Conservation (phyloP, 2,329 filamentous ascomycete genomes). For the Geosmithia putterillii region DNA sequence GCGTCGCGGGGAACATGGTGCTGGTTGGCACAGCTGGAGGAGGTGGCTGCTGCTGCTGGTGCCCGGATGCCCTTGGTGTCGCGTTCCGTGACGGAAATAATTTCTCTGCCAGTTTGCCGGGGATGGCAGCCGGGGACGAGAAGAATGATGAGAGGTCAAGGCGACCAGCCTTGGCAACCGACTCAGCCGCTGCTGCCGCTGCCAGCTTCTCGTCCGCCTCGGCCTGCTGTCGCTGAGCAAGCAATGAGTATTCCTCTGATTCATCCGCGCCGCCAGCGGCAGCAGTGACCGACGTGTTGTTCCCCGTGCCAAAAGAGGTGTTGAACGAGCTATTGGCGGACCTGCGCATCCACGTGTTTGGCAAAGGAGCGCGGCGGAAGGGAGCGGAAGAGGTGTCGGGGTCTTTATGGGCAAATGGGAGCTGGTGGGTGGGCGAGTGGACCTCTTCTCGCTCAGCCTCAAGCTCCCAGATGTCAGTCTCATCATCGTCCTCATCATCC, state of each 20-base stretch:
- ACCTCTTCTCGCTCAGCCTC: slow-evolving; percentile 39
- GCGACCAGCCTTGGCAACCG: slow-evolving; percentile 15
- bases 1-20: slow-evolving; percentile 23
- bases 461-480: slow-evolving; percentile 43
- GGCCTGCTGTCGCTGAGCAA: slow-evolving; percentile 17
- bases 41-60: not conserved
- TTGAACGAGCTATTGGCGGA: not conserved
- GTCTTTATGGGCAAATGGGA: slow-evolving; percentile 11
- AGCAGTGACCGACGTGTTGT: not conserved
- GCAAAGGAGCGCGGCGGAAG: slow-evolving; percentile 13
- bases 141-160: slow-evolving; percentile 44
- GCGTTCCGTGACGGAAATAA: slow-evolving; percentile 9
- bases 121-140: slow-evolving; percentile 37
- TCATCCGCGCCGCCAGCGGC: slow-evolving; percentile 4
- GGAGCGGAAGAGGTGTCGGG: slow-evolving; percentile 4
- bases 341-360: slow-evolving; percentile 26
- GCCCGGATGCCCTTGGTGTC: not conserved
- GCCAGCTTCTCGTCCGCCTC: slow-evolving; percentile 7
- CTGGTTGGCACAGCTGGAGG: slow-evolving; percentile 17
- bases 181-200: slow-evolving; percentile 1
- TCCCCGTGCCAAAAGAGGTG: too few relatives aligned
- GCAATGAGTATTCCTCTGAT: slow-evolving; percentile 30
- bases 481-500: slow-evolving; percentile 19
- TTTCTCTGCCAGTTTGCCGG: slow-evolving; percentile 18
- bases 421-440: slow-evolving; percentile 11